Evolutionary conservation across 2,329 filamentous ascomycete species (phyloP), one percentile per base, ranked within the genome.

Genomic region (Nannizzia gypsea): DNA sequence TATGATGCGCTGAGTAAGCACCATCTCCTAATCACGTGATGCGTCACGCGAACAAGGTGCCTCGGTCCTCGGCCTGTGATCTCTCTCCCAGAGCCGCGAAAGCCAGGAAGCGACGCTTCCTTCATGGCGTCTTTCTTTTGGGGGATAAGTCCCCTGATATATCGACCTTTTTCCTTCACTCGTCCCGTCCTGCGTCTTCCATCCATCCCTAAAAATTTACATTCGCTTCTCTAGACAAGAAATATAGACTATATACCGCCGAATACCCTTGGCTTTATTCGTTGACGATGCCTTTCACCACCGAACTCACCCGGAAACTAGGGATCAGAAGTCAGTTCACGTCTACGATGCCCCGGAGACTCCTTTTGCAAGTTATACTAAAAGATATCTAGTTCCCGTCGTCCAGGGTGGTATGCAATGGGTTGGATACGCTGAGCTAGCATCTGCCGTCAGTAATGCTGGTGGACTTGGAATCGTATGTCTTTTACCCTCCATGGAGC

Each of bases 201-300:
- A n/a, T n/a, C 26, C n/a, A 31, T 34, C 50, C 5, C 31, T 36
- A 15, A 54, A 54, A 20, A 3, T 4, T 15, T 11, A 50, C 50
- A 5, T 28, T 36, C 50, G 26, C 50, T 34, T 34, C 26, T 54
- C 28, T 54, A 20, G 13, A 24, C 15, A 11, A 20, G 55, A 34
- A 34, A 13, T 13, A 34, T 28, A 57, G n/a, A 44, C 31, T 28
- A 40, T 40, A 57, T 40, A 57, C n/a, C 22, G 31, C 38, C 4
- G 38, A 34, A 54, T 34, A 54, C 28, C 44, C 44, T 50, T 26
- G 44, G 26, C 13, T 50, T 26, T 22, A 22, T 15, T 8, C 22
- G 22, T 38, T 5, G 62, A 71, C 60, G 38, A 86, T 86, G 83
- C 80, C 80, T 64, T 85, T 86, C 78, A 82, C 83, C 66, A 86